A percentile compares a stretch with the other conserved stretches of the same genome.
phyloP scores from a whole-genome alignment of 1,284 basidiomycete genomes.

The Ganoderma resinaceum region DNA sequence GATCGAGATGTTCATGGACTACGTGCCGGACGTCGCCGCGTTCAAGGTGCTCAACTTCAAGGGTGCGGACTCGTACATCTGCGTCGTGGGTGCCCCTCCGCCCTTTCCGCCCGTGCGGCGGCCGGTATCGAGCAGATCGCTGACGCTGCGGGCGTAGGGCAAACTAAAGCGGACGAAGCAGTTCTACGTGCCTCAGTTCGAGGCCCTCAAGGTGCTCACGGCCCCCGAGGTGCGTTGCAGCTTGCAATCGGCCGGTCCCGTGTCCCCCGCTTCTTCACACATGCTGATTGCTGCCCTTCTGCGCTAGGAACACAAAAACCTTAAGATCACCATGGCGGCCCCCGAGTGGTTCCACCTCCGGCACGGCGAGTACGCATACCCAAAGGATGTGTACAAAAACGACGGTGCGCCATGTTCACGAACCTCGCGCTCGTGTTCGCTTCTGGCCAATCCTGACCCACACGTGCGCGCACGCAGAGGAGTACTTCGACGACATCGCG shows the following conservation, averaged over 20 bases:
- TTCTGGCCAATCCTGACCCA: constrained; percentile 6
- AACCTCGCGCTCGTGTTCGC: background rate
- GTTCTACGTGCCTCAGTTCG: constrained; percentile 71
- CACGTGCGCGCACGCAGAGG: constrained; percentile 50
- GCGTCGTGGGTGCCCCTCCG: constrained; percentile 48
- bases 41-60: constrained; percentile 49
- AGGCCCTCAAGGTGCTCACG: constrained; percentile 62
- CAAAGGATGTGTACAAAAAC: constrained; percentile 64
- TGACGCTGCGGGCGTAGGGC: constrained; percentile 46
- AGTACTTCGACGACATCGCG: constrained; percentile 78
- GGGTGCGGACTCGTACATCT: constrained; percentile 57
- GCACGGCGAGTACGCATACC: constrained; percentile 69
- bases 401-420: constrained; percentile 52
- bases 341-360: constrained; percentile 82
- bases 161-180: constrained; percentile 69
- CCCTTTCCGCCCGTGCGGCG: background rate
- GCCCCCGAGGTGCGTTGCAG: constrained; percentile 57
- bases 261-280: constrained; percentile 6
- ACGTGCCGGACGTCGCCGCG: constrained; percentile 50
- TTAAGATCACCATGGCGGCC: constrained; percentile 80
- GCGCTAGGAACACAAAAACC: constrained; percentile 61
- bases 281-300: constrained; percentile 14
- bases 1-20: constrained; percentile 48
- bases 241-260: background rate
- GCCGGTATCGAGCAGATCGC: constrained; percentile 29